A percentile compares a stretch with the other conserved stretches of the same genome.
Conservation (phyloP, 1,139 yeast genomes). For the Suhomyces wounanorum region DNA sequence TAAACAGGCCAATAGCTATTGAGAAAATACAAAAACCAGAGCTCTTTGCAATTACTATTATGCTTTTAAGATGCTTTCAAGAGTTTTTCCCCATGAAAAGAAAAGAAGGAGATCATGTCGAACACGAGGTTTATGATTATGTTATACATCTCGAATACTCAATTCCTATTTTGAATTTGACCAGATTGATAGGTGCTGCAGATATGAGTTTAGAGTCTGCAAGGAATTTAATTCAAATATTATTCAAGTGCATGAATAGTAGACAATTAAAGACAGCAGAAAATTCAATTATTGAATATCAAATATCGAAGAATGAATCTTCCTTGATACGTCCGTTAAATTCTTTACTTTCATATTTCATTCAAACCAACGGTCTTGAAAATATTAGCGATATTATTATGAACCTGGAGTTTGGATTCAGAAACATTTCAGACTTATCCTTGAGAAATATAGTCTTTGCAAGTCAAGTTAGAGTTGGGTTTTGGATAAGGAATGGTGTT, state of each 20-base stretch:
- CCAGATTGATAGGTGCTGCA: constrained; percentile 45
- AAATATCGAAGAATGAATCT: constrained; percentile 50
- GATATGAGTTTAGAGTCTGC: constrained; percentile 23
- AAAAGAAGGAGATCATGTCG: constrained; percentile 70
- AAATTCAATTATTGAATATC: constrained; percentile 42
- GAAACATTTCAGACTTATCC: constrained; percentile 55
- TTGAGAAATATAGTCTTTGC: constrained; percentile 65
- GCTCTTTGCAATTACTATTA: constrained; percentile 40
- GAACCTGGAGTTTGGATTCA: constrained; percentile 28
- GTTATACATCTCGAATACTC: constrained; percentile 51
- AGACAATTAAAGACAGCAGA: constrained; percentile 29
- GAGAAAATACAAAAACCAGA: constrained; percentile 28
- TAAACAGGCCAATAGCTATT: constrained; percentile 35
- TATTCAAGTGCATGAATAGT: constrained; percentile 30
- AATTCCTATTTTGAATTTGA: constrained; percentile 47
- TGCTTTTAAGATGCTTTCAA: constrained; percentile 54
- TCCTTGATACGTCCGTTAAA: constrained; percentile 64
- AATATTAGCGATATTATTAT: constrained; percentile 20
- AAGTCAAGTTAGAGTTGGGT: constrained; percentile 75
- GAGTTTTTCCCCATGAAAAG: constrained; percentile 57
- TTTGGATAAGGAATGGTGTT: constrained; percentile 88
- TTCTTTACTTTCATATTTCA: constrained; percentile 49
- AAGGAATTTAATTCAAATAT: constrained; percentile 17
- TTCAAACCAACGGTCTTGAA: constrained; percentile 34
- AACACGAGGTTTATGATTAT: constrained; percentile 53